Base-by-base conservation (phyloP, 495 filamentous ascomycete species). In the Aspergillus steynii region DNA sequence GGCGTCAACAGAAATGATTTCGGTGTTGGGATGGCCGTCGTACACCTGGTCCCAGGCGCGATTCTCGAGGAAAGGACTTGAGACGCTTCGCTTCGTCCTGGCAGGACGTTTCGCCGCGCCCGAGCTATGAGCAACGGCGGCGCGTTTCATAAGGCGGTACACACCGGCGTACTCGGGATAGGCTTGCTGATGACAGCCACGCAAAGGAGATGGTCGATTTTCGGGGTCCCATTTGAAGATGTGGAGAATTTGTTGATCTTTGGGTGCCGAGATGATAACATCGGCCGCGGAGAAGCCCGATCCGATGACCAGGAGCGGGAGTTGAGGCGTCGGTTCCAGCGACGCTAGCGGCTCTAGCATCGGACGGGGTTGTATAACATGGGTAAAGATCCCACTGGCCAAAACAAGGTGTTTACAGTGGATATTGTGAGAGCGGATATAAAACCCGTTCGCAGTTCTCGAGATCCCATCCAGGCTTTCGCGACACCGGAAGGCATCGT, bases 81-180 rank as follows among this genome's bases (percentile, higher is more conserved):
- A 79, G n/a, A 76, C 74, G 9, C 66, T 66, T 20, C 68, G 76
- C 28, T 72, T 71, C 34, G 60, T 58, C 55, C 74, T 74, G 10
- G 65, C 57, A 34, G 56, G 56, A 45, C 70, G 72, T 42, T 61
- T 59, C 32, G 67, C 62, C 32, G 57, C 14, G 10, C 58, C 5
- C 15, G 64, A 34, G 31, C 62, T 61, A 29, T 69, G 61, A 20
- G 71, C 53, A 12, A 77, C 62, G 1, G 77, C 79, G 3, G 84
- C 79, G 6, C 77, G 69, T 68, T 85, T 88, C 87, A 90, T 90
- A 27, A 82, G 73, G 20, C 84, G 77, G 63, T 90, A 89, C 9
- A 90, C 75, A 48, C 79, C 74, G 0, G 87, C 85, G 65, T 90
- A 88, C 58, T 89, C 87, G 0, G 87, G 87, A 64, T 90, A 90